Conservation (phyloP, 2,329 filamentous ascomycete species). For the Harringtonia lauricola region DNA sequence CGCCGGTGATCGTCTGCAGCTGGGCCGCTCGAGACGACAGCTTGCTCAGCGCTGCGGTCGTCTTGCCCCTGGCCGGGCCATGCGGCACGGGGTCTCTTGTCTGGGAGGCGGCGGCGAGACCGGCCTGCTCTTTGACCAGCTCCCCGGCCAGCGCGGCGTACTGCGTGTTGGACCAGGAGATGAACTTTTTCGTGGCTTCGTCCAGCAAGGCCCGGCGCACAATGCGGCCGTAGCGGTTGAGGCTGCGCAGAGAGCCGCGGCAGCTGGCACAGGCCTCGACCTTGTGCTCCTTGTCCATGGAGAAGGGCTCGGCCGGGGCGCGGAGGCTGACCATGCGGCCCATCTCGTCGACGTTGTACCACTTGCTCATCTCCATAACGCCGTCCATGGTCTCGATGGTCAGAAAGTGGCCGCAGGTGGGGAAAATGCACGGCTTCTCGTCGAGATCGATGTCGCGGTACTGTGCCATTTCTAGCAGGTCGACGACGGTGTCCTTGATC, state of each 20-base stretch:
- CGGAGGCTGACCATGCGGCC: not conserved
- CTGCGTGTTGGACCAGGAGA: constrained; percentile 26
- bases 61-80: too few species aligned
- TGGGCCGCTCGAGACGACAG: not conserved
- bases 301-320: not conserved
- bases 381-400: too few species aligned
- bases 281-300: not conserved
- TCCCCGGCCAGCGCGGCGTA: constrained; percentile 21
- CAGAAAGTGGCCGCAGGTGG: too few species aligned
- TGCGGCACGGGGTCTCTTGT: too few species aligned
- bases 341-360: constrained; percentile 32
- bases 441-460: too few species aligned
- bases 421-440: too few species aligned
- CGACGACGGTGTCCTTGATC: too few species aligned
- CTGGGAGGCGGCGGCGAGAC: constrained; percentile 12
- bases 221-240: constrained; percentile 51
- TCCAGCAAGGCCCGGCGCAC: constrained; percentile 49
- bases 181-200: constrained; percentile 53
- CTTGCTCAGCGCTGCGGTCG: constrained; percentile 2
- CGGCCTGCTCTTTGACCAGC: constrained; percentile 16
- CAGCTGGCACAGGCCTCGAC: constrained; percentile 40
- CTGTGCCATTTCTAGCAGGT: too few species aligned
- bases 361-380: constrained; percentile 14
- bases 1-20: not conserved
- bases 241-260: constrained; percentile 29